phyloP scores from a whole-genome alignment of 306 rosid species.

The Quercus dentata region DNA sequence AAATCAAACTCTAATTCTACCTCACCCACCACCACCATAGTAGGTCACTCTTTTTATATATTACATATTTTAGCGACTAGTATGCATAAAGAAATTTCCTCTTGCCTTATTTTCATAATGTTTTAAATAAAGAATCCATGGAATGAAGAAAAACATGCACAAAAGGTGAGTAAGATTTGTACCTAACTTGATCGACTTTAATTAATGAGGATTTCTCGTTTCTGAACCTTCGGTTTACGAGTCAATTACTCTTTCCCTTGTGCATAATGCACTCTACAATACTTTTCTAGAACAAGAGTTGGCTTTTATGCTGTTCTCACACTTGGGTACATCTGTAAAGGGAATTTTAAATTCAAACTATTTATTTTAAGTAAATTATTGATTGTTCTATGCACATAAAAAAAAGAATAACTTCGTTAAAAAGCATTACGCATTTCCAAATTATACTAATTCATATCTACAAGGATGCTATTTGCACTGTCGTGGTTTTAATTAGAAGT shows the following conservation, averaged over 20 bases:
- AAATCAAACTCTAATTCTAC: no score
- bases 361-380: neutral
- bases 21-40: no score
- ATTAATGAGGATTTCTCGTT: neutral
- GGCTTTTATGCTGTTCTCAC: neutral
- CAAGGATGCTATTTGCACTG: no score
- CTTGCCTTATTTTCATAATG: neutral
- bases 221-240: neutral
- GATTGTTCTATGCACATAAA: neutral
- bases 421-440: neutral
- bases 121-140: neutral
- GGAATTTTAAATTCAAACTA: neutral
- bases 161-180: neutral
- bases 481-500: no score
- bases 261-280: neutral
- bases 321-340: neutral
- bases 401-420: neutral
- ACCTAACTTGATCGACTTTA: conserved; percentile 2
- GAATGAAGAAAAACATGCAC: neutral
- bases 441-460: neutral
- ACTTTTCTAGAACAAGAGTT: neutral
- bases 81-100: neutral
- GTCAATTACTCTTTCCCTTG: neutral
- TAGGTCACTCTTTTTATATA: no score
- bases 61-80: no score